Evolutionary conservation across 805 yeast genomes (phyloP).

Genomic region (Nakazawaea populi): DNA sequence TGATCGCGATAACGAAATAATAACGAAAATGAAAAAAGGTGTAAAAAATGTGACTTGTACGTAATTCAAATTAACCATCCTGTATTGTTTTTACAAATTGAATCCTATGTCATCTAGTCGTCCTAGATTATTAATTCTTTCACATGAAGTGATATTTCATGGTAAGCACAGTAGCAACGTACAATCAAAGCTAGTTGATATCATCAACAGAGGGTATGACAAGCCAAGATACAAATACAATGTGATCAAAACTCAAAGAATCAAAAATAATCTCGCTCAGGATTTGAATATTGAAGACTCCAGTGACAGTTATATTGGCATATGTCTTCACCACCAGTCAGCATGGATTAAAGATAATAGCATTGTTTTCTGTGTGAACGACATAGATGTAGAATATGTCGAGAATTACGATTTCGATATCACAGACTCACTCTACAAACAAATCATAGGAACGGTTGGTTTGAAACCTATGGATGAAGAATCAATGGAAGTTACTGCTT

Average conservation of each 20-base stretch:
- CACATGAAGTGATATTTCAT: slow-evolving; percentile 4
- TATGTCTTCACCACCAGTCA: slow-evolving; percentile 20
- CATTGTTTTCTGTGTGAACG: slow-evolving; percentile 5
- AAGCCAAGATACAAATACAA: slow-evolving; percentile 39
- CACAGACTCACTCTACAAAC: slow-evolving; percentile 14
- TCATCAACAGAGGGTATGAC: slow-evolving; percentile 47
- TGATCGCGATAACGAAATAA: neutral
- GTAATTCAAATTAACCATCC: too few species aligned
- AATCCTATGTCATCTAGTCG: neutral
- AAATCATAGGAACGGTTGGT: slow-evolving; percentile 29
- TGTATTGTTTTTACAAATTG: too few species aligned
- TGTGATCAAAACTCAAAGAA: slow-evolving; percentile 35
- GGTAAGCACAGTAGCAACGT: slow-evolving; percentile 1
- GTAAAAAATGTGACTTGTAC: neutral
- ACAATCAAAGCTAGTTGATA: slow-evolving; percentile 18
- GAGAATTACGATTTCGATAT: slow-evolving; percentile 12
- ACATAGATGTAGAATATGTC: slow-evolving; percentile 11
- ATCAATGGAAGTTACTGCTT: slow-evolving; percentile 42
- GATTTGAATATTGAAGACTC: slow-evolving; percentile 21
- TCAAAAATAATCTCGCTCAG: slow-evolving; percentile 23
- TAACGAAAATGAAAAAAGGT: neutral
- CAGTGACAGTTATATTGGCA: slow-evolving; percentile 16
- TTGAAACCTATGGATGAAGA: slow-evolving; percentile 20
- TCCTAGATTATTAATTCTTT: slow-evolving; percentile 3
- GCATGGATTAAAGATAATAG: neutral